These are phyloP conservation scores for Podaxis pistillaris DNA, from an alignment of 768 basidiomycete species.

Conservation along the genomic window DNA sequence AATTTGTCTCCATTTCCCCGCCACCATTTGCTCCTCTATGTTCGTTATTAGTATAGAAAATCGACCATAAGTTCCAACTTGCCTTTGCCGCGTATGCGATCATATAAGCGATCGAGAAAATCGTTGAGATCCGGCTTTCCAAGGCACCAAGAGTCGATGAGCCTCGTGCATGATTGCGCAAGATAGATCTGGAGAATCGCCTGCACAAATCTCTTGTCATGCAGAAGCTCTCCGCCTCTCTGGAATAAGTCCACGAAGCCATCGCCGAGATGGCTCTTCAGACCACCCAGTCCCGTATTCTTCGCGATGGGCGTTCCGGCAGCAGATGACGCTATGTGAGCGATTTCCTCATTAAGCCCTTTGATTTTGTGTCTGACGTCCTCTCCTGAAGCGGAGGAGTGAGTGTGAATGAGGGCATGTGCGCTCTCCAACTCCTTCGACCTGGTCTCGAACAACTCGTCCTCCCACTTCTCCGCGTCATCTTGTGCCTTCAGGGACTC, in stretches of 20 bases:
- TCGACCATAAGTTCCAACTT: neutral
- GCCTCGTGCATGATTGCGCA: slow-evolving; percentile 26
- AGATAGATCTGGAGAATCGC: slow-evolving; percentile 13
- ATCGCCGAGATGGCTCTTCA: slow-evolving; percentile 20
- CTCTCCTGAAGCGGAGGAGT: slow-evolving; percentile 39
- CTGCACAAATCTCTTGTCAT: slow-evolving; percentile 3
- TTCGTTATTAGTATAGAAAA: neutral
- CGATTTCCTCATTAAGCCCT: slow-evolving; percentile 45
- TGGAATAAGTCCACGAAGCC: slow-evolving; percentile 2
- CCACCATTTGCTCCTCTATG: slow-evolving; percentile 21
- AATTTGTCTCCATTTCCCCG: slow-evolving; percentile 52
- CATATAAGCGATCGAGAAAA: slow-evolving; percentile 28
- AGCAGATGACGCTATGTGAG: slow-evolving; percentile 39
- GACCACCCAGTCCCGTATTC: neutral
- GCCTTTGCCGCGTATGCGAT: neutral
- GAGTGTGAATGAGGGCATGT: slow-evolving; percentile 41
- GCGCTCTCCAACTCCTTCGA: slow-evolving; percentile 46
- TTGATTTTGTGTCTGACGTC: slow-evolving; percentile 43
- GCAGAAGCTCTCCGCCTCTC: neutral
- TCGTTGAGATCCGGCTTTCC: slow-evolving; percentile 32
- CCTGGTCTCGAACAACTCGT: slow-evolving; percentile 9
- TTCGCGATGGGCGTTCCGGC: slow-evolving; percentile 1
- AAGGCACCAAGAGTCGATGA: slow-evolving; percentile 37
- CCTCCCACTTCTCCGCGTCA: slow-evolving; percentile 9
- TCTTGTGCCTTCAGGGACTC: neutral